Conservation (phyloP, 169 alveolate species). For the Eimeria praecox region DNA sequence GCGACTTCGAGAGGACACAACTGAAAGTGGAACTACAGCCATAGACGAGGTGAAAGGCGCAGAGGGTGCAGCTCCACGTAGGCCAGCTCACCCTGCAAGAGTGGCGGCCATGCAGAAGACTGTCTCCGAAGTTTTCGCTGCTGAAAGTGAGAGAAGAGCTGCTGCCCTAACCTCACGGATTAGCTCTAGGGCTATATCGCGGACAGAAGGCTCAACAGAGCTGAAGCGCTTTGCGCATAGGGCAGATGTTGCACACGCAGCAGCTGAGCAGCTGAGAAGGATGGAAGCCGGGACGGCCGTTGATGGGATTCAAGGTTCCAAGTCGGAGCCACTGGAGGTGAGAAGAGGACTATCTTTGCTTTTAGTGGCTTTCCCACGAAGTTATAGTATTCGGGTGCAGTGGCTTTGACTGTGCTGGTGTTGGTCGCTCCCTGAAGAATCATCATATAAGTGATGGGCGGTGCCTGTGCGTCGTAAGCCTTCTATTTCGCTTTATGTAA, state of each 20-base stretch:
- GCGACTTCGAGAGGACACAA: neutral
- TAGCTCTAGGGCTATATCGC: conserved; percentile 26
- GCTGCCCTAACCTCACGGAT: conserved; percentile 50
- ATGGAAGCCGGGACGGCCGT: neutral
- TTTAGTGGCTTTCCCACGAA: neutral
- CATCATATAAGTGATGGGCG: neutral
- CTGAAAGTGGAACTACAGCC: neutral
- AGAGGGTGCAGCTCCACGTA: neutral
- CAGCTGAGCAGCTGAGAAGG: conserved; percentile 42
- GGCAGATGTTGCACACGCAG: conserved; percentile 38
- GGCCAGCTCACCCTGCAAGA: neutral
- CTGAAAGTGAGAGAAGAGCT: conserved; percentile 33
- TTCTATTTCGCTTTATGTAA: neutral
- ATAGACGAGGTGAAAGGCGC: neutral
- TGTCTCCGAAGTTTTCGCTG: conserved; percentile 27
- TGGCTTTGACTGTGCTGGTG: neutral
- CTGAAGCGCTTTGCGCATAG: neutral
- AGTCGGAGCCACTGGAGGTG: neutral
- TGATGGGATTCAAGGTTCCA: neutral
- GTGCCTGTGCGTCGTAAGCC: neutral
- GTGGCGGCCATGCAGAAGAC: conserved; percentile 8
- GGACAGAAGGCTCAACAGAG: conserved; percentile 33
- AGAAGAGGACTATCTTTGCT: neutral
- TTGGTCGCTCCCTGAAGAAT: neutral
- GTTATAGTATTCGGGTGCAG: neutral